Conservation (phyloP, 176 grass and related monocot genomes). For the Paspalum notatum region DNA sequence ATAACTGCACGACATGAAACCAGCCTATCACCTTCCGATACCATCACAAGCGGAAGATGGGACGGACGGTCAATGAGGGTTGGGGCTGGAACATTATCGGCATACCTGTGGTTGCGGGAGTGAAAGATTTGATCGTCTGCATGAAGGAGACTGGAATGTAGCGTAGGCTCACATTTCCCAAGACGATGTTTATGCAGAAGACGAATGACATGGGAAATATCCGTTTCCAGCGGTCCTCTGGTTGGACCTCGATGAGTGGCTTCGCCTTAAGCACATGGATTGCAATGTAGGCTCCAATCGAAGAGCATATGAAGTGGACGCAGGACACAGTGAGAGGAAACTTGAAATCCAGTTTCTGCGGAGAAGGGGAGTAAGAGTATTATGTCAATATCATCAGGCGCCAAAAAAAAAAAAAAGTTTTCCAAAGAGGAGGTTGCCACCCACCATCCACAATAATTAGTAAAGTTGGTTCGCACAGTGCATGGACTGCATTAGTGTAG, state of each 20-base stretch:
- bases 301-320: conserved; percentile 95
- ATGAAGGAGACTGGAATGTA: conserved; percentile 98
- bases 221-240: conserved; percentile 87
- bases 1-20: conserved; percentile 61
- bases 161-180: conserved; percentile 92
- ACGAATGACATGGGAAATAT: conserved; percentile 99
- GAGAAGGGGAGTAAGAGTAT: neutral
- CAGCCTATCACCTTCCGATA: neutral
- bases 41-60: neutral
- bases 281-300: conserved; percentile 77
- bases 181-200: conserved; percentile 97
- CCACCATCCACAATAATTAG: neutral
- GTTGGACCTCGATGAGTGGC: conserved; percentile 79
- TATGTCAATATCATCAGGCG: too few species aligned
- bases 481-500: neutral
- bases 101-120: conserved; percentile 92
- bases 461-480: neutral
- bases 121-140: conserved; percentile 99
- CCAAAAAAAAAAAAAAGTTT: too few species aligned
- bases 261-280: conserved; percentile 84
- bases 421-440: neutral
- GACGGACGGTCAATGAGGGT: neutral
- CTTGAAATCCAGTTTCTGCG: conserved; percentile 97
- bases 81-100: neutral
- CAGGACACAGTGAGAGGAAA: conserved; percentile 96